Base-by-base conservation (phyloP, 257 asterid genomes). In the Leptodermis oblonga region DNA sequence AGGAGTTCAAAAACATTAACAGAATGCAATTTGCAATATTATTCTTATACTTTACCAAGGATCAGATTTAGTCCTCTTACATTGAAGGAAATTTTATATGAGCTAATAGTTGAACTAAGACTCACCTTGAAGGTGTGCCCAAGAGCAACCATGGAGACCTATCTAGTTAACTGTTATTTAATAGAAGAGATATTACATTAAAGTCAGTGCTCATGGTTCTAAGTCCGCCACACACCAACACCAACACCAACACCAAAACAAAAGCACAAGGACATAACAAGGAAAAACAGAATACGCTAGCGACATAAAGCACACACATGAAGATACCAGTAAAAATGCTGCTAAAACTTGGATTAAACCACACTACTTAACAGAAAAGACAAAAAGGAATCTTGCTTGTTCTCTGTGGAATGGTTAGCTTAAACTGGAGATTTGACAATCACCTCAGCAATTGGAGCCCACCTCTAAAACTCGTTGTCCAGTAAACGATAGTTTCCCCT, bases 401-500 rank as follows among this genome's bases (percentile, higher is more conserved):
- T 15, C 22, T 31, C 14, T 30, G 14, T 34, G 11, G 39, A 26
- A 68, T 62, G 26, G 22, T 37, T 10, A 12, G 48, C 4, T n/a
- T 18, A 52, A 11, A 28, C 26, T 7, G 60, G 58, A 46, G 65
- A 74, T n/a, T 65, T n/a, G 36, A n/a, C 67, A 77, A 69, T 83
- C 86, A 80, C 89, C 89, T 81, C 85, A 81, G 83, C 64, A 65
- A 66, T 75, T 77, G 64, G 54, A 65, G 58, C 95, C 83, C 89
- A 90, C 97, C 99, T 94, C 99, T 80, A 94, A 85, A 84, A 94
- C 95, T 72, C 86, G 80, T 72, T 91, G 87, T 58, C 90, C 89
- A 9, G n/a, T 75, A 26, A 87, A 77, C 26, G 95, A 86, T 73
- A 91, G 70, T 52, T 67, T 68, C 75, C 85, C 88, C 12, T 80